Base-by-base conservation (phyloP, 2,329 filamentous ascomycete species). In the Pyricularia grisea region DNA sequence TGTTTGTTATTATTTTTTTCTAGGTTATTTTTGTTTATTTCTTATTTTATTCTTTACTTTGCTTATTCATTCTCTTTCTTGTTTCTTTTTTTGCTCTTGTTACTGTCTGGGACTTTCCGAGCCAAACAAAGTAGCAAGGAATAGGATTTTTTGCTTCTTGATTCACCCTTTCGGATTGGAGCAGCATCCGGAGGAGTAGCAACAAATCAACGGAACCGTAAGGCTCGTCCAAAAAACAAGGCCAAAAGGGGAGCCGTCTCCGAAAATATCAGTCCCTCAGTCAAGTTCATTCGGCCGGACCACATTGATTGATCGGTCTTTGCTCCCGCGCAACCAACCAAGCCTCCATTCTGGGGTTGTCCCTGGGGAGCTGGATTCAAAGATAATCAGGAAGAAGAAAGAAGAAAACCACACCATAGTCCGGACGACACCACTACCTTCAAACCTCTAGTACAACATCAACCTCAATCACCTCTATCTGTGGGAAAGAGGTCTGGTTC, bases 1-100 rank as follows among this genome's bases (percentile, higher is more conserved):
- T 71, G 70, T 70, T 76, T 77, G 74, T 76, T 78, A 77, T 78
- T 77, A 75, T n/a, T 27, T 77, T 75, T 75, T n/a, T 64, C 65
- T 58, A 66, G 68, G 70, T 70, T 66, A 25, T 33, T n/a, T 33
- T 31, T 17, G 7, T 30, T 33, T 33, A 9, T 30, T n/a, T 33
- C 25, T 17, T 25, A 23, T 10, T 65, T 27, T n/a, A 65, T 33
- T 61, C 67, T 36, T 36, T 28, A 68, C 58, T 67, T 67, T 65
- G 14, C 25, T 70, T 67, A 69, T 70, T 70, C 66, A 12, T 33
- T n/a, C 14, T 33, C 28, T 25, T 20, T n/a, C 28, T 25, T 36
- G 63, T 23, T 10, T 33, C 30, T n/a, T 68, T 33, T 55, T 68
- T 36, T 28, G 69, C 67, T 68, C 63, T 55, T 58, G 50, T n/a